phyloP scores from a whole-genome alignment of 805 yeast genomes.

The Candida morakotiae region DNA sequence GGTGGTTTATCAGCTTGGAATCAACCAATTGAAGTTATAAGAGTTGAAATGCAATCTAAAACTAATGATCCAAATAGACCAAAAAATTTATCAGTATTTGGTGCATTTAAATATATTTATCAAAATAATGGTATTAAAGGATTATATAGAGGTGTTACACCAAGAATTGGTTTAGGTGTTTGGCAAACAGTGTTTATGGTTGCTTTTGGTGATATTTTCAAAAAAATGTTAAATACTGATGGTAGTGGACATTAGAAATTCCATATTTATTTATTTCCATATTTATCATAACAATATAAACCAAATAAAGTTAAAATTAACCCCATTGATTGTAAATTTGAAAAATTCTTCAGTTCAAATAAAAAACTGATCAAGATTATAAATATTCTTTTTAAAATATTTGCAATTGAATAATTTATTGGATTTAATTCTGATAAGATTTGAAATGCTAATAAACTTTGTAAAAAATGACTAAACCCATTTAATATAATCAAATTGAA shows the following conservation, averaged over 20 bases:
- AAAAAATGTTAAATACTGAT: constrained; percentile 38
- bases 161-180: constrained; percentile 92
- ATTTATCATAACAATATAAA: constrained; percentile 39
- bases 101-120: constrained; percentile 81
- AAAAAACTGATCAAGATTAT: constrained; percentile 63
- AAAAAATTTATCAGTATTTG: constrained; percentile 73
- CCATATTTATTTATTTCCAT: constrained; percentile 21
- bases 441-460: constrained; percentile 72
- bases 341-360: constrained; percentile 42
- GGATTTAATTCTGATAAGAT: too few species aligned
- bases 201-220: constrained; percentile 85
- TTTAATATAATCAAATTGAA: constrained; percentile 48
- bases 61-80: constrained; percentile 95
- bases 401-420: constrained; percentile 75
- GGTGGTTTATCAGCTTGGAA: constrained; percentile 99
- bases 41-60: constrained; percentile 97
- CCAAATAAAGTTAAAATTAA: constrained; percentile 35
- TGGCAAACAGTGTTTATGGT: constrained; percentile 99
- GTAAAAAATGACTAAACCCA: constrained; percentile 67
- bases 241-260: constrained; percentile 31
- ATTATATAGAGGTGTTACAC: constrained; percentile 92
- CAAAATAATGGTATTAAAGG: constrained; percentile 81
- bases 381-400: constrained; percentile 68
- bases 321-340: constrained; percentile 31
- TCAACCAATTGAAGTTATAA: constrained; percentile 96